Base-by-base conservation (phyloP, 2,329 filamentous ascomycete genomes). In the Talaromyces sp. region DNA sequence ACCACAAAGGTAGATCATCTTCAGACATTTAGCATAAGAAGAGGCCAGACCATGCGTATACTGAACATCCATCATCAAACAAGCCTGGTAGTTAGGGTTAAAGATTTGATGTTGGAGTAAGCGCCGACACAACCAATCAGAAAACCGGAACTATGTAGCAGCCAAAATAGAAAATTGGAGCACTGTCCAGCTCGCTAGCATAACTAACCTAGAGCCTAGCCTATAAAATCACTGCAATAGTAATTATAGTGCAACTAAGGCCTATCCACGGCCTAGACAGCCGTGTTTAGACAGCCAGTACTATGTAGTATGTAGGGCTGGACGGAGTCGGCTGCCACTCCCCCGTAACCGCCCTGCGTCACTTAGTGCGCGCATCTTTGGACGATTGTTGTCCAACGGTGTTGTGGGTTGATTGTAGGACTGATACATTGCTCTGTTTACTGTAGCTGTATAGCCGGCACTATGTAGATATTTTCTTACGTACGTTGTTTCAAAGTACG, bases 41-140 rank as follows among this genome's bases (percentile, higher is more conserved):
- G 25, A 10, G 33, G 40, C 31, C 43, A 51, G 46, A 41, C 43
- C 19, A 45, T 43, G 7, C 33, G 45, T 35, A 7, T 21, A 7
- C 5, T 9, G 21, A 46, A 19, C n/a, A 5, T 35, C 52, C 43
- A 21, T 28, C 37, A 45, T 28, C 39, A 15, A 1, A 22, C 15
- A 21, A 33, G 6, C 46, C 17, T 39, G 15, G 2, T 36, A 10
- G 25, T 43, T 39, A 53, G 36, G 51, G 39, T 56, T 50, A 52
- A 50, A 43, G 52, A 56, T 15, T n/a, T 19, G 19, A 45, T 56
- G 46, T 59, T 5, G 28, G 31, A 59, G 43, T 41, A 61, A 53
- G 60, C 57, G 60, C 57, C 50, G 40, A 37, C 43, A 3, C n/a
- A 17, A 3, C 60, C 60, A 61, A 61, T 61, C 57, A 61, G 40